These are phyloP conservation scores for Thymus mandschuricus DNA, from an alignment of 257 asterid species.

Conservation along the genomic window DNA sequence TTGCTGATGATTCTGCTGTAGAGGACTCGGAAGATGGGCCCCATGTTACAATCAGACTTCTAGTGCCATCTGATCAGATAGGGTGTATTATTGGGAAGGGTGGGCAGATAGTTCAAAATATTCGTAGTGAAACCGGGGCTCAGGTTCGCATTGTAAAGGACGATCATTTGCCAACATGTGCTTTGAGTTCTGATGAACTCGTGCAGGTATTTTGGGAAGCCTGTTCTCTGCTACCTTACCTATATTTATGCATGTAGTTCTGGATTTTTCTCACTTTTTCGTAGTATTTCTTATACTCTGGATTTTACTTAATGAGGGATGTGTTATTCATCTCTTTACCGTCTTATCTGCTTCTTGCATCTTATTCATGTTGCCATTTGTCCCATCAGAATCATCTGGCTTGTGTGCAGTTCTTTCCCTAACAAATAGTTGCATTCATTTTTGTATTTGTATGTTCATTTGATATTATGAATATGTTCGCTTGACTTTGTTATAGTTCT, in stretches of 20 bases:
- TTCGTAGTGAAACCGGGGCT: constrained; percentile 87
- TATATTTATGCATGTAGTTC: neutral
- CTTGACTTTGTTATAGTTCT: constrained; percentile 6
- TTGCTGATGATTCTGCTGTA: constrained; percentile 55
- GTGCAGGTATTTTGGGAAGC: constrained; percentile 63
- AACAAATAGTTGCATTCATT: neutral
- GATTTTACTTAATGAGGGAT: neutral
- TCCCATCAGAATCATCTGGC: constrained; percentile 8
- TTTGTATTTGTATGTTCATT: neutral
- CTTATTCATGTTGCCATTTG: constrained; percentile 5
- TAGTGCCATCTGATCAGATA: constrained; percentile 94
- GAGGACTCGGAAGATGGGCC: constrained; percentile 66
- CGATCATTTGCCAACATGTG: constrained; percentile 83
- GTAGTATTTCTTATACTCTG: constrained; percentile 1
- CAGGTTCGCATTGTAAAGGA: constrained; percentile 87
- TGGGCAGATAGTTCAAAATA: constrained; percentile 83
- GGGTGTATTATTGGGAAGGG: constrained; percentile 95
- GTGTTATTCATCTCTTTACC: neutral
- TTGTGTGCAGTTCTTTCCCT: neutral
- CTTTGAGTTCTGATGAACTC: constrained; percentile 88
- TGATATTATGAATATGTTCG: neutral
- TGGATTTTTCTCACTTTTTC: neutral
- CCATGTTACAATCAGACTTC: constrained; percentile 67
- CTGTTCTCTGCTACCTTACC: neutral
- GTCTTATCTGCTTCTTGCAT: neutral